These are phyloP conservation scores for Quercus lobata DNA, from an alignment of 331 rosid genomes.

Conservation along the genomic window DNA sequence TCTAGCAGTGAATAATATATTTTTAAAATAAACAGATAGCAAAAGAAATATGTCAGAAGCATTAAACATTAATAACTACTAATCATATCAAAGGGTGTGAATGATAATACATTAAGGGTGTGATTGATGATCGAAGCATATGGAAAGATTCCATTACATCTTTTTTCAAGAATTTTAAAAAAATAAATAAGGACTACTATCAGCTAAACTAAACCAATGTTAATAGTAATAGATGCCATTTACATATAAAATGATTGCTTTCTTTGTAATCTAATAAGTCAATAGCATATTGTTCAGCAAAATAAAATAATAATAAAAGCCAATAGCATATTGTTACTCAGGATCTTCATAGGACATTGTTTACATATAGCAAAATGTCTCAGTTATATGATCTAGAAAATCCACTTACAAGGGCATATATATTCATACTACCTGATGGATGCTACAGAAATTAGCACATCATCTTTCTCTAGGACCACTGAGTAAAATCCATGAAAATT, in stretches of 20 bases:
- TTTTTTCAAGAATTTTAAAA: background rate
- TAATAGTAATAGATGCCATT: background rate
- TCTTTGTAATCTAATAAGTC: background rate
- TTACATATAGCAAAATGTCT: too few species aligned
- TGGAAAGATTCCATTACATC: background rate
- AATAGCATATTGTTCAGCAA: background rate
- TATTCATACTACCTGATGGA: constrained; percentile 68
- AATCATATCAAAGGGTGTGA: background rate
- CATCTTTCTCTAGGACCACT: constrained; percentile 82
- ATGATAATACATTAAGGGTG: background rate
- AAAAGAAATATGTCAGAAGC: background rate
- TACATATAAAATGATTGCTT: background rate
- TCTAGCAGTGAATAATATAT: background rate
- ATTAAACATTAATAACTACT: background rate
- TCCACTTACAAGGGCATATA: background rate
- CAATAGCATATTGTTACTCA: background rate
- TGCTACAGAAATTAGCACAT: constrained; percentile 82
- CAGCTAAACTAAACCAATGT: background rate
- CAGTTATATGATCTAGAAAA: background rate
- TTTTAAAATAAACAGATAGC: background rate
- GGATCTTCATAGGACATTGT: background rate
- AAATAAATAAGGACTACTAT: background rate
- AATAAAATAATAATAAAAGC: background rate
- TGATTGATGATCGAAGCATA: background rate
- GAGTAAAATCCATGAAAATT: constrained; percentile 93